Base-by-base conservation (phyloP, 1,139 yeast species). In the Yamadazyma atmosphaerica region DNA sequence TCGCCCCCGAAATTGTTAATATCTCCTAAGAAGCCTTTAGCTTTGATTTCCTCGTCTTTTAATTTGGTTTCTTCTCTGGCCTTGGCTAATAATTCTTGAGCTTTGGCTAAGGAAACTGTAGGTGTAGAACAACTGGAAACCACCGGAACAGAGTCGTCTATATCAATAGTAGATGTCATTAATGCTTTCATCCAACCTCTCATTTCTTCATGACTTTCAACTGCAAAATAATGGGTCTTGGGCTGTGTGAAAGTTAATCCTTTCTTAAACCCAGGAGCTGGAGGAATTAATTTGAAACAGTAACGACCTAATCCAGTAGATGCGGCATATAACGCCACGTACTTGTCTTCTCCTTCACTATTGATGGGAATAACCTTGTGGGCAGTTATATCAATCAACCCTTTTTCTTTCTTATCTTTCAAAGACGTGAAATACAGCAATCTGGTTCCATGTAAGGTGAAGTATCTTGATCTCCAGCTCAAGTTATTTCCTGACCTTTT, bases 211-310 rank as follows among this genome's bases (percentile, higher is more conserved):
- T 75, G 79, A 1, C 88, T 76, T 41, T 92, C 98, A 26, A 90
- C 97, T 0, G 98, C 97, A 72, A 92, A 94, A 60, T 84, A 92
- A 55, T 92, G 98, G 3, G 90, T 86, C 50, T 89, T 87, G 24
- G 96, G 98, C 50, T 90, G 96, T 0, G 99, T 94, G 58, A 94
- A 94, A 0, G 96, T 90, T 41, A 92, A 77, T 1, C 98, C 98
- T 62, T 90, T 92, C 50, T 84, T 83, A 45, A 92, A 86, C 0
- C 99, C 99, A 0, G 98, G 98, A 1, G 95, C 96, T 0, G 99
- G 99, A 4, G 99, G 99, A 2, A 90, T 81, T 12, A 92, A 61
- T 60, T 92, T 92, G 68, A 92, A 92, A 55, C 97, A 89, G 57
- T 81, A 87, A 33, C 95, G 74, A 13, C 98, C 98, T 38, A 86